These are phyloP conservation scores for Hirsutella minnesotensis DNA, from an alignment of 2,329 filamentous ascomycete genomes.

Conservation along the genomic window DNA sequence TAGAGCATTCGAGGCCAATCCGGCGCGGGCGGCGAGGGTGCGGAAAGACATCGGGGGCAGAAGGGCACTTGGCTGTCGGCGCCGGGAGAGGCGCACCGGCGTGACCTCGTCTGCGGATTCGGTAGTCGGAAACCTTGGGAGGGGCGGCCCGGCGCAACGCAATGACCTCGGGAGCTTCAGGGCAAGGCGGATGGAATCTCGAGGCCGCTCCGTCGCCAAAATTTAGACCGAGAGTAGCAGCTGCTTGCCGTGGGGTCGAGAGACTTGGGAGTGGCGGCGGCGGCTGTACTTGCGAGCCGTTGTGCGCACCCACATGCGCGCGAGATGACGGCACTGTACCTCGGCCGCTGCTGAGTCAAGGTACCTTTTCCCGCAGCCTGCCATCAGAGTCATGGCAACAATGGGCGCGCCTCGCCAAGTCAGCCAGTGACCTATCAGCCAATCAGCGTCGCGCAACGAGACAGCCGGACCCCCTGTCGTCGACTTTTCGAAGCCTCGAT, in stretches of 20 bases:
- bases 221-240: slow-evolving; percentile 14
- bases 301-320: no score
- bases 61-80: slow-evolving; percentile 20
- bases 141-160: not conserved
- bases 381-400: no score
- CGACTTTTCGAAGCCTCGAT: not conserved
- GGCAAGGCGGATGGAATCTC: no score
- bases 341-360: no score
- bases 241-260: slow-evolving; percentile 6
- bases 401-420: no score
- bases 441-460: slow-evolving; percentile 15
- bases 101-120: slow-evolving; percentile 1
- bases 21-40: slow-evolving; percentile 40
- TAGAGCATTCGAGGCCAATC: slow-evolving; percentile 34
- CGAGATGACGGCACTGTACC: no score
- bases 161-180: no score
- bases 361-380: no score
- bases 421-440: slow-evolving; percentile 6
- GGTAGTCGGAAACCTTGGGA: not conserved
- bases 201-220: slow-evolving; percentile 8
- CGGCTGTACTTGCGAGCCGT: no score
- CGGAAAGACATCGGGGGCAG: slow-evolving; percentile 42
- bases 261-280: not conserved
- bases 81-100: slow-evolving; percentile 22
- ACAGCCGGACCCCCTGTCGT: not conserved